A percentile compares a stretch with the other conserved stretches of the same genome.
Evolutionary conservation across 1,284 basidiomycete species (phyloP).

Genomic region (Ceratobasidium theobromae): DNA sequence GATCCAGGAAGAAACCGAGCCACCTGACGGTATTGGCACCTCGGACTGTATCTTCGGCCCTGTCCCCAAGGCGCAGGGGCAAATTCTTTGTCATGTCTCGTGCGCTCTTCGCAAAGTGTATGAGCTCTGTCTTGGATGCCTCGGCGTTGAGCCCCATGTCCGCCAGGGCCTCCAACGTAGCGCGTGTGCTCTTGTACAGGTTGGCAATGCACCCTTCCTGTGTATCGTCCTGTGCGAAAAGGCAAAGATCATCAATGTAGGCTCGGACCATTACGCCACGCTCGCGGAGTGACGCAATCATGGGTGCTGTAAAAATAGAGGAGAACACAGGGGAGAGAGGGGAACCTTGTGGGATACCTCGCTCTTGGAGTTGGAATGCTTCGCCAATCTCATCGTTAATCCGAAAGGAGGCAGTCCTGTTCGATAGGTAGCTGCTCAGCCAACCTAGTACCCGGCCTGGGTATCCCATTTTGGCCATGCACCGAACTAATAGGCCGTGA

Average conservation of each 20-base stretch:
- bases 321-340: constrained; percentile 25
- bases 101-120: not conserved
- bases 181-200: not conserved
- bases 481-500: constrained; percentile 35
- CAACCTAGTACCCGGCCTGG: constrained; percentile 8
- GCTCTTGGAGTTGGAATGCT: constrained; percentile 29
- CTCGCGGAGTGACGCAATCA: not conserved
- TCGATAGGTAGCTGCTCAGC: constrained; percentile 27
- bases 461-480: constrained; percentile 20
- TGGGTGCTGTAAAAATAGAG: constrained; percentile 27
- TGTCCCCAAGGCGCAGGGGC: not conserved
- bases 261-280: not conserved
- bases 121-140: not conserved
- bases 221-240: not conserved
- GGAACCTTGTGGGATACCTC: too few species aligned
- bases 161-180: not conserved
- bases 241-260: constrained; percentile 16
- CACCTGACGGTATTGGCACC: constrained; percentile 1
- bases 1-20: constrained; percentile 27
- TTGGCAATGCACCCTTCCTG: not conserved
- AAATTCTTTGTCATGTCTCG: not conserved
- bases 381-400: constrained; percentile 36
- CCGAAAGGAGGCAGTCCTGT: constrained; percentile 39
- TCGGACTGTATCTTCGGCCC: not conserved
- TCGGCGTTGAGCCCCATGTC: not conserved